phyloP scores from a whole-genome alignment of 805 yeast species.

The Phaffomyces opuntiae region DNA sequence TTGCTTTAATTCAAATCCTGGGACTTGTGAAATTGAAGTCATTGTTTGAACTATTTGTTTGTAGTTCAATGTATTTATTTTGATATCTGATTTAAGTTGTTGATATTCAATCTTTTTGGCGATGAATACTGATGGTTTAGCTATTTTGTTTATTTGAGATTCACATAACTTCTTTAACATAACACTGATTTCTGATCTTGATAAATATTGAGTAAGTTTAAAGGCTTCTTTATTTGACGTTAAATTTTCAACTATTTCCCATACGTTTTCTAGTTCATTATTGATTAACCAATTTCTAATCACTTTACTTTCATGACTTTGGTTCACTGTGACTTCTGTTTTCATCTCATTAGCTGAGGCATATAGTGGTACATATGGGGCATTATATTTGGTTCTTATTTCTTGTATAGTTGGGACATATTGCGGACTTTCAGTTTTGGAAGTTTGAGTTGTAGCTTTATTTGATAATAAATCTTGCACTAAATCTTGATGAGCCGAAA shows the following conservation, averaged over 20 bases:
- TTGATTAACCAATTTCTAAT: conserved; percentile 1
- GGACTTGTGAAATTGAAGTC: not conserved
- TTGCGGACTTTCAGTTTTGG: too few relatives aligned
- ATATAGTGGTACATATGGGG: not conserved
- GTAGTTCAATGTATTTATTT: not conserved
- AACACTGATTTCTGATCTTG: conserved; percentile 4
- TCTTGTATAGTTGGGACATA: not conserved
- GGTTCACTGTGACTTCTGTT: too few relatives aligned
- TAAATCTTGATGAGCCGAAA: too few relatives aligned
- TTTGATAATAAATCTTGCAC: too few relatives aligned
- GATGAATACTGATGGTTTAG: not conserved
- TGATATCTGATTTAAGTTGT: not conserved
- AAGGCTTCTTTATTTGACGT: not conserved
- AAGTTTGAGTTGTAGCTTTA: too few relatives aligned
- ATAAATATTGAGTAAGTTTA: not conserved
- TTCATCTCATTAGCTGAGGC: not conserved
- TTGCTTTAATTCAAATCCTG: conserved; percentile 1
- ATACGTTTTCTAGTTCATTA: not conserved
- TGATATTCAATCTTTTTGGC: not conserved
- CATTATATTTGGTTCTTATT: not conserved
- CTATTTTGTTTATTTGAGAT: not conserved
- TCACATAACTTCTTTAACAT: not conserved
- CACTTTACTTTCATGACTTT: not conserved
- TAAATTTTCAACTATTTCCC: not conserved
- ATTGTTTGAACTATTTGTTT: conserved; percentile 2